Percentiles rank a stretch among this genome's conserved stretches.
phyloP scores from a whole-genome alignment of 2,329 filamentous ascomycete species.

The Pyricularia pennisetigena region DNA sequence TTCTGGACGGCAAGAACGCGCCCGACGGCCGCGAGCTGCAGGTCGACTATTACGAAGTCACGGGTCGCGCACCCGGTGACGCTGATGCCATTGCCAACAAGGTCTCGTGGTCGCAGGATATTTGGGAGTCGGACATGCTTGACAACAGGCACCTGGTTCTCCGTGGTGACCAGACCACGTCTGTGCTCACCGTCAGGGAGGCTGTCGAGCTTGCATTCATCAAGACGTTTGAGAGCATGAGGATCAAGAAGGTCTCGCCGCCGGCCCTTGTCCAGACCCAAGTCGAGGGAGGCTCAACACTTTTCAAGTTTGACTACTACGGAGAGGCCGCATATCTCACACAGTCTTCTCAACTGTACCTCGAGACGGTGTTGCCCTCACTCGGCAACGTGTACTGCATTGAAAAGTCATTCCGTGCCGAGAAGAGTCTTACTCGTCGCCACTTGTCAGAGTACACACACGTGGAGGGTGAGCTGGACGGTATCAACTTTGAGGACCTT shows the following conservation, averaged over 20 bases:
- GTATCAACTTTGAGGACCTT: constrained; percentile 85
- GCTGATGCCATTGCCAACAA: constrained; percentile 87
- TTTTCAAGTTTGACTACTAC: constrained; percentile 62
- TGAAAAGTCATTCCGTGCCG: constrained; percentile 96
- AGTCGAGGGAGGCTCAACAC: constrained; percentile 83
- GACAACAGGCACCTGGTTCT: constrained; percentile 77
- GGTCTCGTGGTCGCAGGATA: constrained; percentile 51
- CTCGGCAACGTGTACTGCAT: constrained; percentile 96
- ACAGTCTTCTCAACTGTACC: constrained; percentile 93
- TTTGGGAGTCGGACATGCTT: constrained; percentile 29
- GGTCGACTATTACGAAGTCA: constrained; percentile 79
- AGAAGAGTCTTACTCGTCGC: constrained; percentile 89
- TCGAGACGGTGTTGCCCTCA: constrained; percentile 86
- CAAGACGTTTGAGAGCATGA: constrained; percentile 65
- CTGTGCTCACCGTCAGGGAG: constrained; percentile 79
- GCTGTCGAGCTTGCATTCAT: constrained; percentile 74
- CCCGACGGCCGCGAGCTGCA: constrained; percentile 81
- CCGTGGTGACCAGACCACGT: constrained; percentile 73
- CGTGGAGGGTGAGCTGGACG: constrained; percentile 92
- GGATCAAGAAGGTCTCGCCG: constrained; percentile 74
- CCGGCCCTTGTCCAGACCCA: constrained; percentile 92
- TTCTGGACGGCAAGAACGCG: constrained; percentile 68
- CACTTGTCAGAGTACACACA: constrained; percentile 96
- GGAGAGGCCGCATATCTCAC: constrained; percentile 84
- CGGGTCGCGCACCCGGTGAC: constrained; percentile 70